phyloP scores from a whole-genome alignment of 148 eudicot species.

The Fagopyrum tataricum region DNA sequence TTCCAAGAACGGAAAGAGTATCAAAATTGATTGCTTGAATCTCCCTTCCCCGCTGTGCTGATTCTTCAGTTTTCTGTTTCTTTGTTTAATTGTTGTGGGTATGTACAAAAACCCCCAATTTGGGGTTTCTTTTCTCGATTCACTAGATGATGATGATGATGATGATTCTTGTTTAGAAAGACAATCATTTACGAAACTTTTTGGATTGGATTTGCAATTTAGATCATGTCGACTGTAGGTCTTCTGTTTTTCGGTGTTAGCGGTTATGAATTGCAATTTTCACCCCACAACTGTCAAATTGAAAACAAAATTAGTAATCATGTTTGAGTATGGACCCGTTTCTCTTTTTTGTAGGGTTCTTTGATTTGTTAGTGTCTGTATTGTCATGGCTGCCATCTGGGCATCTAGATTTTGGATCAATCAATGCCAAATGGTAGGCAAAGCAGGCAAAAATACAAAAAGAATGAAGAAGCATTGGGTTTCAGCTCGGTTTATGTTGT shows the following conservation, averaged over 20 bases:
- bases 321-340: background rate
- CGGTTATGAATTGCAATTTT: no score
- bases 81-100: background rate
- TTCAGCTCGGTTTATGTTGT: background rate
- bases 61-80: slow-evolving; percentile 5
- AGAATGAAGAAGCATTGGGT: background rate
- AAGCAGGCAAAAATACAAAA: background rate
- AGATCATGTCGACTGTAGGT: background rate
- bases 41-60: background rate
- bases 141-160: background rate
- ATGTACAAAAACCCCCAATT: slow-evolving; percentile 3
- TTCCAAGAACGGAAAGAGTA: background rate
- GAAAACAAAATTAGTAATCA: background rate
- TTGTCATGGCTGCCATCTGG: background rate
- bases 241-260: no score
- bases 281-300: background rate
- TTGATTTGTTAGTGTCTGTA: background rate
- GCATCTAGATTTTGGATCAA: background rate
- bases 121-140: background rate
- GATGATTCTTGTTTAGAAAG: background rate
- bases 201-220: background rate
- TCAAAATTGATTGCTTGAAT: background rate
- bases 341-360: slow-evolving; percentile 1
- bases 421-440: no score
- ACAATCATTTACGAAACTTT: background rate